Evolutionary conservation across 495 filamentous ascomycete species (phyloP).

Genomic region (Xylaria castorea): DNA sequence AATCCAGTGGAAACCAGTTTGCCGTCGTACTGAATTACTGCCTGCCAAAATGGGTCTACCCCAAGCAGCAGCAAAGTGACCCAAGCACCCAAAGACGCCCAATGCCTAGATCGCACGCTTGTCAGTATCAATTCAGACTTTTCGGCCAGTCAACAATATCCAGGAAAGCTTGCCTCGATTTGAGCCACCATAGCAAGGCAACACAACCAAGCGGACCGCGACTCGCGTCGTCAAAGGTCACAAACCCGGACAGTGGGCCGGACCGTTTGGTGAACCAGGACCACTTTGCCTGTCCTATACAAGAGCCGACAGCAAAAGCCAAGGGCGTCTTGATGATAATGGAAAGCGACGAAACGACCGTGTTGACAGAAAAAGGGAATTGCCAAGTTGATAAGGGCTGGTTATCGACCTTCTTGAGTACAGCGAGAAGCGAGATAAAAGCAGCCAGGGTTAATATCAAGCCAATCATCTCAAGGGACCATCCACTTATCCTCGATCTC

Average conservation of each 20-base stretch:
- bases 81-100: conserved; percentile 13
- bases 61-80: conserved; percentile 7
- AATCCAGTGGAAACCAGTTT: background rate
- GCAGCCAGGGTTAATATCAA: background rate
- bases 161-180: background rate
- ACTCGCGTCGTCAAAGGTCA: conserved; percentile 15
- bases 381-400: background rate
- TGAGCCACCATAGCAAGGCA: conserved; percentile 17
- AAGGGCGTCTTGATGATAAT: background rate
- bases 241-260: background rate
- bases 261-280: conserved; percentile 9
- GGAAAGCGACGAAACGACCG: conserved; percentile 13
- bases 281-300: conserved; percentile 22
- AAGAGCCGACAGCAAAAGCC: conserved; percentile 6
- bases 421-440: background rate
- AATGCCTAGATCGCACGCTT: background rate
- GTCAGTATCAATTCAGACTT: background rate
- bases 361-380: conserved; percentile 30
- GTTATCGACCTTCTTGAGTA: background rate
- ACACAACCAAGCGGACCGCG: conserved; percentile 20
- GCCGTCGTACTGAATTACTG: background rate
- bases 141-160: background rate
- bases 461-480: background rate
- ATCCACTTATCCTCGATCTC: background rate
- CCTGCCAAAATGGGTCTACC: background rate